Evolutionary conservation across 2,329 filamentous ascomycete species (phyloP).

Genomic region (Tolypocladium amazonense): DNA sequence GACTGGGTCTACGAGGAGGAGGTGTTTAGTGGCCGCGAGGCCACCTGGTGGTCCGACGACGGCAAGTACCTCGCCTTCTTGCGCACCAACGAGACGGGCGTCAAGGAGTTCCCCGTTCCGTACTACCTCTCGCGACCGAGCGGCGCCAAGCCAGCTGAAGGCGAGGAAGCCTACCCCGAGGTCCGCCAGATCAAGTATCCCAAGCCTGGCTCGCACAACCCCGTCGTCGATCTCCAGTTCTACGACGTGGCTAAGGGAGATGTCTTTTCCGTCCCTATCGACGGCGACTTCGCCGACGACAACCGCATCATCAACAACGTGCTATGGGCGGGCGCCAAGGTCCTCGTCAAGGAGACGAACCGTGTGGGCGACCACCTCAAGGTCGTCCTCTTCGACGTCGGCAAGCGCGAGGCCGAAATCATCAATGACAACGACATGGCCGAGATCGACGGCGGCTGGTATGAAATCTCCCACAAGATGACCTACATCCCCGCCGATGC

Average conservation of each 20-base stretch:
- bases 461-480: conserved; percentile 83
- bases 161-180: conserved; percentile 84
- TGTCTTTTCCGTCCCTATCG: conserved; percentile 68
- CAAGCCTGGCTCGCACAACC: conserved; percentile 89
- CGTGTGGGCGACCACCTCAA: conserved; percentile 87
- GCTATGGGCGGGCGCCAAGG: conserved; percentile 77
- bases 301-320: conserved; percentile 89
- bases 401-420: conserved; percentile 60
- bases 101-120: conserved; percentile 85
- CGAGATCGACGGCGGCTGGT: conserved; percentile 90
- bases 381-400: conserved; percentile 75
- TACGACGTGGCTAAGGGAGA: conserved; percentile 73
- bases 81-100: conserved; percentile 83
- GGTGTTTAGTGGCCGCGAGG: conserved; percentile 60
- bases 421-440: conserved; percentile 72
- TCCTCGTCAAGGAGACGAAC: conserved; percentile 86
- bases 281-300: conserved; percentile 67
- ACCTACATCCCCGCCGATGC: conserved; percentile 79
- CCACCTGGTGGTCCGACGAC: conserved; percentile 91
- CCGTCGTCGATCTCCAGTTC: conserved; percentile 76
- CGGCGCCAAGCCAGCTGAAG: conserved; percentile 51
- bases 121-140: conserved; percentile 87
- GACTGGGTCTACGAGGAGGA: conserved; percentile 89
- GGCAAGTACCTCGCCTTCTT: conserved; percentile 86
- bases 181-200: conserved; percentile 92